These are phyloP conservation scores for Stereum hirsutum DNA, from an alignment of 1,284 basidiomycete genomes.

Conservation along the genomic window DNA sequence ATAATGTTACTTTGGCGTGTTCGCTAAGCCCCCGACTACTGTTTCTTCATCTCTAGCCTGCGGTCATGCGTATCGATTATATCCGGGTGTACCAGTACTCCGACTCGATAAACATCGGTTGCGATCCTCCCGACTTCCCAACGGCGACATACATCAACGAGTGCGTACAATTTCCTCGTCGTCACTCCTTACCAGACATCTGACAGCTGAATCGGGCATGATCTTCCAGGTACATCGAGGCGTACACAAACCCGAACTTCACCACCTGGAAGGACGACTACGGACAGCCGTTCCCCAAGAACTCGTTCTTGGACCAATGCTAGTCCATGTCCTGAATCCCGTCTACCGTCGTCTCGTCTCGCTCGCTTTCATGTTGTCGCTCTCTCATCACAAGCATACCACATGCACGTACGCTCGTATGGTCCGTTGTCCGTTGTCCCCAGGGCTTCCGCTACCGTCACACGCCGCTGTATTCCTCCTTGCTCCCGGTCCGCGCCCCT, in stretches of 20 bases:
- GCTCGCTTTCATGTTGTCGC: not conserved
- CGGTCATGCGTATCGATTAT: conserved; percentile 72
- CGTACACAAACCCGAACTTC: conserved; percentile 29
- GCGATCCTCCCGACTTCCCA: conserved; percentile 74
- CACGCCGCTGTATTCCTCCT: not conserved
- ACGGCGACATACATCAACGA: conserved; percentile 68
- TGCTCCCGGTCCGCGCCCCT: not conserved
- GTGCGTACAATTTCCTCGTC: conserved; percentile 27
- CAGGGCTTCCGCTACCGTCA: not conserved
- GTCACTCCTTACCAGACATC: not conserved
- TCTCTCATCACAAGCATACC: too few relatives aligned
- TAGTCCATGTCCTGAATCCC: conserved; percentile 16
- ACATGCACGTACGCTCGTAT: too few relatives aligned
- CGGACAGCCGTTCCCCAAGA: conserved; percentile 54
- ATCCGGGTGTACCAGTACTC: conserved; percentile 76
- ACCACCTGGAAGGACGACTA: conserved; percentile 38
- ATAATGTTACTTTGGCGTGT: too few relatives aligned
- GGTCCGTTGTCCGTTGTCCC: not conserved
- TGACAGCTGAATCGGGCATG: not conserved
- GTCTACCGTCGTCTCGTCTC: not conserved
- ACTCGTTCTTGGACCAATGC: conserved; percentile 42
- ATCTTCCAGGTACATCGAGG: conserved; percentile 22
- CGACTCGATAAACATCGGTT: conserved; percentile 66
- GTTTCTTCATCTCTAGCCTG: too few relatives aligned
- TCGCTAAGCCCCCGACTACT: too few relatives aligned